Evolutionary conservation across 1,284 basidiomycete genomes (phyloP).

Genomic region (Dichomitus squalens): DNA sequence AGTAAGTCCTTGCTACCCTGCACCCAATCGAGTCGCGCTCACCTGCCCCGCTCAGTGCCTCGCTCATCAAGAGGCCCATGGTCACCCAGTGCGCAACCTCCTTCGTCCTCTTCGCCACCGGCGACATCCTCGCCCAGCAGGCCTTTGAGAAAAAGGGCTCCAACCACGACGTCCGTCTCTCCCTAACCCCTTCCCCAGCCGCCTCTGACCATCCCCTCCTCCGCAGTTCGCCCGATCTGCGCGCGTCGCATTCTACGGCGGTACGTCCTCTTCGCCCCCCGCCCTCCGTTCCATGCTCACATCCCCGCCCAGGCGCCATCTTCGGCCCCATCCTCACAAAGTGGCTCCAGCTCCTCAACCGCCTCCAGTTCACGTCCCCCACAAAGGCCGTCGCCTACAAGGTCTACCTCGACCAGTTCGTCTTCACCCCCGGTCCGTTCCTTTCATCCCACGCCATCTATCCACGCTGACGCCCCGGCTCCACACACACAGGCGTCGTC

Average conservation of each 20-base stretch:
- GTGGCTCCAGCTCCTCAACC: slow-evolving; percentile 70
- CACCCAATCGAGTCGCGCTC: not conserved
- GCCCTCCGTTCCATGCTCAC: not conserved
- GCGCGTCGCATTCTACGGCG: slow-evolving; percentile 76
- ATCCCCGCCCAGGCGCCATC: slow-evolving; percentile 48
- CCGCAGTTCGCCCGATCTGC: slow-evolving; percentile 69
- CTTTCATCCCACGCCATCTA: not conserved
- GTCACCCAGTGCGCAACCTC: slow-evolving; percentile 67
- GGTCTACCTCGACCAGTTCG: slow-evolving; percentile 72
- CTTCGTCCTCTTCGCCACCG: slow-evolving; percentile 70
- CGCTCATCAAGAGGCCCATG: slow-evolving; percentile 66
- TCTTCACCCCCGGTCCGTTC: slow-evolving; percentile 64
- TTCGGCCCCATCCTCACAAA: slow-evolving; percentile 75
- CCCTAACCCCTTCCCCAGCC: not conserved
- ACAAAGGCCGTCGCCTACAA: slow-evolving; percentile 59
- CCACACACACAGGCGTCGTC: slow-evolving; percentile 56
- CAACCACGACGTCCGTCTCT: slow-evolving; percentile 65
- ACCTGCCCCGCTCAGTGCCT: slow-evolving; percentile 43
- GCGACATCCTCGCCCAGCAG: slow-evolving; percentile 86
- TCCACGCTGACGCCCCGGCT: slow-evolving; percentile 1
- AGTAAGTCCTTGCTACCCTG: slow-evolving; percentile 38
- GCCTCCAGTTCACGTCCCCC: slow-evolving; percentile 62
- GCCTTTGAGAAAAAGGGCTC: slow-evolving; percentile 69
- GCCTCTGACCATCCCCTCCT: not conserved
- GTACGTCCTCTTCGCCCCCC: slow-evolving; percentile 33